phyloP scores from a whole-genome alignment of 257 asterid genomes.

The Nicotiana noctiflora region DNA sequence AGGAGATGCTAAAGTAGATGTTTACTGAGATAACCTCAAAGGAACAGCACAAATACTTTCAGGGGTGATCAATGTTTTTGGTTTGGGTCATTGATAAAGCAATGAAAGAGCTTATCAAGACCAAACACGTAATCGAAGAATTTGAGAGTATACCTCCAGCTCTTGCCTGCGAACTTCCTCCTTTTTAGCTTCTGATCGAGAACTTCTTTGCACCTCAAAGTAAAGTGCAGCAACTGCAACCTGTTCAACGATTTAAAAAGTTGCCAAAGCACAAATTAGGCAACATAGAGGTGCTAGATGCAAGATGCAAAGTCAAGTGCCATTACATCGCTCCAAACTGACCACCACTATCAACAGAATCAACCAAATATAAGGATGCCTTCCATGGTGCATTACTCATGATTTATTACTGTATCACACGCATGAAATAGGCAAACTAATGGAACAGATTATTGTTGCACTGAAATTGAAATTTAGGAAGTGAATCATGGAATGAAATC shows the following conservation, averaged over 20 bases:
- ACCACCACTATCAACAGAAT: background rate
- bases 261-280: background rate
- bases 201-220: slow-evolving; percentile 86
- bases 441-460: background rate
- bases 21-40: background rate
- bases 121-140: background rate
- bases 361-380: background rate
- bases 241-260: slow-evolving; percentile 25
- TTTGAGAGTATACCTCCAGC: slow-evolving; percentile 45
- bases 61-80: background rate
- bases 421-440: background rate
- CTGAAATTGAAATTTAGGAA: background rate
- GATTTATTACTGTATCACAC: background rate
- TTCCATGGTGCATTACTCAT: background rate
- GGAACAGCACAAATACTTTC: background rate
- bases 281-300: background rate
- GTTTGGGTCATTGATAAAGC: background rate
- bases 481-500: background rate
- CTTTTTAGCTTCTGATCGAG: slow-evolving; percentile 90
- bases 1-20: background rate
- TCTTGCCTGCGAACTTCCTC: slow-evolving; percentile 75
- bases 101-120: background rate
- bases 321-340: background rate
- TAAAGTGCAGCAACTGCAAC: slow-evolving; percentile 79
- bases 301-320: background rate